Evolutionary conservation across 2,329 filamentous ascomycete genomes (phyloP).

Genomic region (Raffaelea arxii): DNA sequence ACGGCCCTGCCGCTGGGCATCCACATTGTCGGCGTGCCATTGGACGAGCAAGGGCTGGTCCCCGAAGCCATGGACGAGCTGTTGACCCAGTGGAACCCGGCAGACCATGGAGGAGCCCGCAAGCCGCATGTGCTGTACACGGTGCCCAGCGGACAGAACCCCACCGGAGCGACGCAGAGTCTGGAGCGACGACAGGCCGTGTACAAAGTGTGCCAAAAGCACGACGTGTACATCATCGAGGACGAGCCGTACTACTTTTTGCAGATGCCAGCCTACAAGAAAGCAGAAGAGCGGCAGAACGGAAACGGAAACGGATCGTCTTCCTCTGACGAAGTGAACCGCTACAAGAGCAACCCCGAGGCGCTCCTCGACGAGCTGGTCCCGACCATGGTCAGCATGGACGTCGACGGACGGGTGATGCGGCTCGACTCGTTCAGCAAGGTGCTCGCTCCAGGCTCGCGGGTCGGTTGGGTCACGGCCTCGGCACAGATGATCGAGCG

Average conservation of each 20-base stretch:
- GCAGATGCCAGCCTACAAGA: constrained; percentile 74
- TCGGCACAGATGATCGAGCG: constrained; percentile 76
- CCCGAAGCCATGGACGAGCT: constrained; percentile 42
- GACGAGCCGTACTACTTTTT: constrained; percentile 95
- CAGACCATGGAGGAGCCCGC: constrained; percentile 27
- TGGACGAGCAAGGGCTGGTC: constrained; percentile 45
- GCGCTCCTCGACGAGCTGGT: constrained; percentile 61
- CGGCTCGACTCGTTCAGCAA: constrained; percentile 92
- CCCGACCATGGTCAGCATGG: constrained; percentile 69
- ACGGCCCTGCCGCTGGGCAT: constrained; percentile 45
- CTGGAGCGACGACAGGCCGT: constrained; percentile 57
- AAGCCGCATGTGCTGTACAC: constrained; percentile 50
- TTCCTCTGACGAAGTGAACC: not conserved
- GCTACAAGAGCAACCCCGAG: not conserved
- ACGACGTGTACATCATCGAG: constrained; percentile 80
- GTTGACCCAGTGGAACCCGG: constrained; percentile 38
- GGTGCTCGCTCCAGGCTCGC: constrained; percentile 72
- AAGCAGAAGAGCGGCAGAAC: constrained; percentile 37
- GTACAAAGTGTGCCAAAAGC: constrained; percentile 70
- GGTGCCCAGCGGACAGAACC: constrained; percentile 75
- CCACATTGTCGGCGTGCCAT: constrained; percentile 36
- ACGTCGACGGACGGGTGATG: constrained; percentile 79
- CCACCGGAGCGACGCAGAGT: constrained; percentile 76
- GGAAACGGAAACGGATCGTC: constrained; percentile 23
- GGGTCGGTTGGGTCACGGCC: constrained; percentile 82